These are phyloP conservation scores for Ophiostoma sp. DNA, from an alignment of 2,329 filamentous ascomycete species.

Conservation along the genomic window DNA sequence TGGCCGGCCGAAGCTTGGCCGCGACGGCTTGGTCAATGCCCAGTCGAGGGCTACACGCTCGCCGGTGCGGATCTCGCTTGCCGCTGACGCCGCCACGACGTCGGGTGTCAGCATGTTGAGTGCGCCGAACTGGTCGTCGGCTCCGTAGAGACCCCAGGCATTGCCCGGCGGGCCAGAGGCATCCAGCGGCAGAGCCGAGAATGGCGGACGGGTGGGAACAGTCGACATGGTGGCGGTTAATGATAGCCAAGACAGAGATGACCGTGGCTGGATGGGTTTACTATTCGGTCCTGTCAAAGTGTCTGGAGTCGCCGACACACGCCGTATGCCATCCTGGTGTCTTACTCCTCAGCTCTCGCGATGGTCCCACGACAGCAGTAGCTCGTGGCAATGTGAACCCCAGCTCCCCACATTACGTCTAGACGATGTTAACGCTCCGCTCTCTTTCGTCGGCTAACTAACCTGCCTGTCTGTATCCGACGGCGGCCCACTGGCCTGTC, in stretches of 20 bases:
- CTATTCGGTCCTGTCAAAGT: not conserved
- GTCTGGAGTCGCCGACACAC: not conserved
- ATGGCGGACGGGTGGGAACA: conserved; percentile 13
- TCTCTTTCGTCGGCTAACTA: not conserved
- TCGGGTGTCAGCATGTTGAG: conserved; percentile 48
- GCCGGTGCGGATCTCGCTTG: conserved; percentile 45
- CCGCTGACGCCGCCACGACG: conserved; percentile 44
- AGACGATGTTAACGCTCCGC: not conserved
- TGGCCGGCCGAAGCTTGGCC: conserved; percentile 23
- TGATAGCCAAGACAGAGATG: not conserved
- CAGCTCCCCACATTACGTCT: not conserved
- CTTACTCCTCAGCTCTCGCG: not conserved
- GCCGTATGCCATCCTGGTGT: not conserved
- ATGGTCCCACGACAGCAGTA: not conserved
- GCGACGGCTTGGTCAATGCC: conserved; percentile 16
- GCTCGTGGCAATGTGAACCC: not conserved
- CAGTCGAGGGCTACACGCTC: conserved; percentile 43
- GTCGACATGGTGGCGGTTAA: not conserved
- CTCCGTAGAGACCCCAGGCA: conserved; percentile 43
- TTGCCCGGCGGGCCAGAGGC: conserved; percentile 26
- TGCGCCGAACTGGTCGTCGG: conserved; percentile 47
- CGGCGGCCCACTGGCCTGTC: not conserved
- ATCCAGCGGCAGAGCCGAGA: conserved; percentile 26
- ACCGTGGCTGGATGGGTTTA: not conserved
- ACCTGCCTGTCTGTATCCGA: not conserved